These are phyloP conservation scores for Aspergillus amoenus DNA, from an alignment of 2,329 filamentous ascomycete species.

Conservation along the genomic window DNA sequence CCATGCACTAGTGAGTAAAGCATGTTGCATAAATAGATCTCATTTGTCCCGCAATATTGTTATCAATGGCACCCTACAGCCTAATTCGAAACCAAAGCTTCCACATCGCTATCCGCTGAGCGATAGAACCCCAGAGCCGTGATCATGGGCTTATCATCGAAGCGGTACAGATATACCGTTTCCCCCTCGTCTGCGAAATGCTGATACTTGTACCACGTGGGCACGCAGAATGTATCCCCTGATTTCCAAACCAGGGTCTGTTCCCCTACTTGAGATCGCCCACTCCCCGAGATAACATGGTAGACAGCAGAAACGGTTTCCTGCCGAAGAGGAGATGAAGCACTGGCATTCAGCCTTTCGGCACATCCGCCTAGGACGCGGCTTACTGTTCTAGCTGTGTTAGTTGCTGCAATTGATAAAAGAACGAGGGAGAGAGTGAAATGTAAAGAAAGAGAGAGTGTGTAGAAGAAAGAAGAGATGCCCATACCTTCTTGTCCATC, in stretches of 20 bases:
- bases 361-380: slow-evolving; percentile 50
- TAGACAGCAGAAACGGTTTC: slow-evolving; percentile 57
- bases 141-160: slow-evolving; percentile 58
- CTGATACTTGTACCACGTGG: slow-evolving; percentile 52
- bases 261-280: slow-evolving; percentile 42
- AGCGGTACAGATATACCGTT: slow-evolving; percentile 53
- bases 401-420: too few relatives aligned
- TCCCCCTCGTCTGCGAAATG: slow-evolving; percentile 42
- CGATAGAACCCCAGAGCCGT: slow-evolving; percentile 53
- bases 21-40: too few relatives aligned
- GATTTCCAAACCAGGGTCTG: slow-evolving; percentile 45
- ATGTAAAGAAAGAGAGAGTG: too few relatives aligned
- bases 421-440: too few relatives aligned
- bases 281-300: slow-evolving; percentile 52
- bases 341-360: slow-evolving; percentile 42
- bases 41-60: too few relatives aligned
- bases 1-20: too few relatives aligned
- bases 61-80: too few relatives aligned
- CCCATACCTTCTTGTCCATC: slow-evolving; percentile 35
- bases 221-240: slow-evolving; percentile 57
- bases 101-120: slow-evolving; percentile 39
- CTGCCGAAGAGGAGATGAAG: slow-evolving; percentile 37
- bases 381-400: slow-evolving; percentile 41
- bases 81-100: slow-evolving; percentile 44
- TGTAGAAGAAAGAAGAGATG: too few relatives aligned